Evolutionary conservation across 2,329 filamentous ascomycete genomes (phyloP), one percentile per base, ranked within the genome.

Genomic region (Sporothrix phasma): DNA sequence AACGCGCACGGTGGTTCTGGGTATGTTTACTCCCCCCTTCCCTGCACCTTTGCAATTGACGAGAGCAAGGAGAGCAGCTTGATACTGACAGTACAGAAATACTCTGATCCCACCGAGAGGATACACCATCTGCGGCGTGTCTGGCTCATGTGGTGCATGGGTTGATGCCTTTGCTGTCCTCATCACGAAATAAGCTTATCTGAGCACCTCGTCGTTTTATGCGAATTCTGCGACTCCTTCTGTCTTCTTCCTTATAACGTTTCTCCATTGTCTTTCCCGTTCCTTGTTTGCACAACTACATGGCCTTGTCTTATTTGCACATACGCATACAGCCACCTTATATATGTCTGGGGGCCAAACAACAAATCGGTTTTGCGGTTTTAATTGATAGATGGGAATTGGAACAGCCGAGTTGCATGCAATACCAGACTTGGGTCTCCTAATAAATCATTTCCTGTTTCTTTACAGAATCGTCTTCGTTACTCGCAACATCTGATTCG

Each of bases 21-120:
- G 92, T 97, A 84, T 76, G 91, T 85, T 49, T 34, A 5, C 8
- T 26, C 22, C 45, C 4, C 19, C 8, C 19, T 11, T 8, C 3
- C 24, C 7, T 22, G 17, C 22, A 6, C 13, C n/a, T 54, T n/a
- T 22, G 1, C 7, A 6, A 8, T 15, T 3, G 19, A 56, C 34
- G 5, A 17, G 5, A n/a, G n/a, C n/a, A n/a, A n/a, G 4, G 24
- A 29, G 34, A 15, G 34, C 26, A 47, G 26, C 7, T 7, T 15
- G n/a, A 51, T 67, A 54, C 70, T 74, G 65, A 75, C 67, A 19
- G 13, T 2, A 24, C 19, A 56, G 51, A 67, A 88, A 92, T 74
- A 94, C 87, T 39, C 80, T 99, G 66, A 89, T 97, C 69, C 91
- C 93, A 61, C 94, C 94, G 11, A 82, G 89, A 69, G 93, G 93